phyloP scores from a whole-genome alignment of 2,329 filamentous ascomycete species.

The Neopestalotiopsis rosae region DNA sequence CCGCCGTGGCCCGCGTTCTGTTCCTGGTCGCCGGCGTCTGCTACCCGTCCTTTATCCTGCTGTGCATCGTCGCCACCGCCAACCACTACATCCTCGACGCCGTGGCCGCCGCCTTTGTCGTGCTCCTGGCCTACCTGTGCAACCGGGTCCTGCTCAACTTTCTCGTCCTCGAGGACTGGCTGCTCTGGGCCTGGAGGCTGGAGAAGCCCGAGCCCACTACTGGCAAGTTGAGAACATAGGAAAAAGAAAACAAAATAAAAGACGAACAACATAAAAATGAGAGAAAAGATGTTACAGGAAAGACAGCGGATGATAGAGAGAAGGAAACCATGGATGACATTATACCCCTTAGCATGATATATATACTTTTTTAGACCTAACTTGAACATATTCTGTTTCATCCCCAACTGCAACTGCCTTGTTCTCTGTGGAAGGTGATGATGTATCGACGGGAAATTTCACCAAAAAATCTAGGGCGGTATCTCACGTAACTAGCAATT shows the following conservation, averaged over 20 bases:
- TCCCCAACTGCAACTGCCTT: neutral
- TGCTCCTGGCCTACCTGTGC: conserved; percentile 61
- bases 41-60: conserved; percentile 59
- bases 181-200: conserved; percentile 64
- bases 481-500: neutral
- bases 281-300: too few species aligned
- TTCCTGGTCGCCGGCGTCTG: conserved; percentile 46
- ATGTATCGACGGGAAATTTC: too few species aligned
- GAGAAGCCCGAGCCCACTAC: conserved; percentile 66
- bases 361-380: neutral
- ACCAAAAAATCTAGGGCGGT: neutral
- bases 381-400: neutral
- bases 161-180: conserved; percentile 68
- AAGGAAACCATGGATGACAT: neutral
- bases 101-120: conserved; percentile 63
- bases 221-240: conserved; percentile 31
- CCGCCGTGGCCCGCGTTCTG: conserved; percentile 23
- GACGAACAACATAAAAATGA: neutral
- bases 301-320: neutral
- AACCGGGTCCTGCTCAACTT: conserved; percentile 62
- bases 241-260: neutral
- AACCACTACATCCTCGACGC: conserved; percentile 72
- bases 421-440: too few species aligned
- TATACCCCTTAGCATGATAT: neutral
- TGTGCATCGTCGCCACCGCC: conserved; percentile 65